Evolutionary conservation across 352 stramenopile species (phyloP), one percentile per base, ranked within the genome.

Genomic region (Phytophthora sansomeana): DNA sequence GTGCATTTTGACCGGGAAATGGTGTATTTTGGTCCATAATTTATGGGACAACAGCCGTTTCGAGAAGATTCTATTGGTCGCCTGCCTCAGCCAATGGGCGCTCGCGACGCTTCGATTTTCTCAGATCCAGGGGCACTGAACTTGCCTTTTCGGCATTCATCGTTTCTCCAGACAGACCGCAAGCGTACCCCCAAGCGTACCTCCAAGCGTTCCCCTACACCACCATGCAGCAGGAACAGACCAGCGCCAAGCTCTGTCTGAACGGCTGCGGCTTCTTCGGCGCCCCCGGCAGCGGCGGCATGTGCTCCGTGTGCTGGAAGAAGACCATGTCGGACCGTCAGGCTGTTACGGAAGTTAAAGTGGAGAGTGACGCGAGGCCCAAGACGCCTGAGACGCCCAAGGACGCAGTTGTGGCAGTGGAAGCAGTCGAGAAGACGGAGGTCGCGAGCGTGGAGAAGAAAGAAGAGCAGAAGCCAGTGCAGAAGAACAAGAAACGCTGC

Each of bases 401-500:
- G 35, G 78, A 76, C 38, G 56, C 71, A 17, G 56, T 62, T 56
- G 46, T 43, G 60, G 44, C 26, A 14, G 13, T 30, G 19, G 6
- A 24, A 24, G 21, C 21, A 24, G 21, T 24, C 21, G 21, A 24
- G 3, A 24, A 46, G 17, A 28, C 55, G 17, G 64, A 24, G 43
- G 54, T 72, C 17, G 48, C 57, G 53, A 24, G 21, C 21, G 55
- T 33, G 4, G 56, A 77, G 6, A 70, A 75, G 35, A 42, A 61
- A 9, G 48, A 49, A 0, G 48, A 69, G 36, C 24, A 53, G 42
- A 85, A 83, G 44, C 62, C 67, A n/a, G 75, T 93, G 44, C 91
- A 97, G 80, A 97, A 93, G 75, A 97, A 97, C 76, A 89, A 92
- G 60, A 95, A 93, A 63, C 84, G 88, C 26, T 97, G 91, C 81